Base-by-base conservation (phyloP, 2,329 filamentous ascomycete genomes). In the Dactylellina haptotyla region DNA sequence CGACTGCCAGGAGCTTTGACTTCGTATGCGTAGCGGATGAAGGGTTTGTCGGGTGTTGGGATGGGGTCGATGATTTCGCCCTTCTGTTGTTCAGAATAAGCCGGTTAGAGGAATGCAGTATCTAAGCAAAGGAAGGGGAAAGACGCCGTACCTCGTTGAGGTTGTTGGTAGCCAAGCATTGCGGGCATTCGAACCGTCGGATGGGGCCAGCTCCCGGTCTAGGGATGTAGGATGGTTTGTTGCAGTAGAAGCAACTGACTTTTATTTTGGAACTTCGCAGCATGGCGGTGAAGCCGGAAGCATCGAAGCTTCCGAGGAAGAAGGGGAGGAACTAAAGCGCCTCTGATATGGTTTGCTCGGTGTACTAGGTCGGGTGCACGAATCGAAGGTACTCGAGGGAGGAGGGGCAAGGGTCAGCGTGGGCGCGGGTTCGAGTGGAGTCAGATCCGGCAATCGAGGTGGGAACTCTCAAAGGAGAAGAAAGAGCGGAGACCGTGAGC, bases 51-150 rank as follows among this genome's bases (percentile, higher is more conserved):
- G n/a, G 84, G 85, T 69, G 87, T 86, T 23, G 88, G 84, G 1
- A 92, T 93, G 25, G 93, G 92, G 80, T 99, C 94, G 64, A 91
- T 90, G 76, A 98, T 95, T 56, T 96, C 88, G 78, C 94, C 94
- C 80, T 92, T 87, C 90, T 64, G 41, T 95, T 78, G 1, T 70
- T n/a, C 18, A 56, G 45, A 25, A 75, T 46, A 20, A 75, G 77
- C 77, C 69, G 77, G 78, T 57, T 78, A 75, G 8, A 28, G 30
- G 46, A 20, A 18, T 67, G 32, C 20, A 45, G 48, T 37, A 18
- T 32, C 39, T 9, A 43, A 26, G 74, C 20, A 54, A 14, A 23
- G 48, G 39, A 32, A 10, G 14, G 34, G 63, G 67, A 30, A 14
- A 18, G 34, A 26, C 71, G 34, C 79, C 83, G 71, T 82, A 95